Conservation (phyloP, 371 early-diverging fungal species). For the Polyrhizophydium stewartii region DNA sequence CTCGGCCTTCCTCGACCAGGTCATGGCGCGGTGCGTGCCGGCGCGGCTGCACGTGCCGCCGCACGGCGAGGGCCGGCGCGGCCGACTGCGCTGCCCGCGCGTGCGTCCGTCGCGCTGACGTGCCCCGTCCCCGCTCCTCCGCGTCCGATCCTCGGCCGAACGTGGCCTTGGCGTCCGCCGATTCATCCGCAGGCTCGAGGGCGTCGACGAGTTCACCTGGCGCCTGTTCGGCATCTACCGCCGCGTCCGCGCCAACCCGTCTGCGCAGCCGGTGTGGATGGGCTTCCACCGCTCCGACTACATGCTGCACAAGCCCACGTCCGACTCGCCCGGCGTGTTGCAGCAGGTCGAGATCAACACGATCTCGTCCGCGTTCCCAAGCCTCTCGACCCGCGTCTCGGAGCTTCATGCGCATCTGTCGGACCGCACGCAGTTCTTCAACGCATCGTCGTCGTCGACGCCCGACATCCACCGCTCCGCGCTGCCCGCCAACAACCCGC, state of each 20-base stretch:
- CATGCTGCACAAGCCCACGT: slow-evolving; percentile 58
- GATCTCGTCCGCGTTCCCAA: slow-evolving; percentile 86
- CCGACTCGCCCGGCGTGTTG: slow-evolving; percentile 36
- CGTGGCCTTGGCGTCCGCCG: not conserved
- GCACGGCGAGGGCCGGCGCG: too few species aligned
- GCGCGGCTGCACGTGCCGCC: not conserved
- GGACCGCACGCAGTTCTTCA: slow-evolving; percentile 21
- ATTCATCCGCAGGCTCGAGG: slow-evolving; percentile 50
- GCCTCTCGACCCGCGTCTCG: slow-evolving; percentile 71
- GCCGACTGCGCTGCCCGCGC: not conserved
- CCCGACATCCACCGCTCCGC: slow-evolving; percentile 13
- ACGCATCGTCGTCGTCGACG: slow-evolving; percentile 10
- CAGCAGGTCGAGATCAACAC: slow-evolving; percentile 98
- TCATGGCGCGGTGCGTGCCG: slow-evolving; percentile 62
- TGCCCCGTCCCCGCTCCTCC: not conserved
- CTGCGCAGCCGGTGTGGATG: slow-evolving; percentile 65
- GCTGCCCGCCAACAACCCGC: slow-evolving; percentile 69
- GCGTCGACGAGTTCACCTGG: slow-evolving; percentile 80
- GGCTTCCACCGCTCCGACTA: slow-evolving; percentile 94
- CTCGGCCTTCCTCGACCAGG: slow-evolving; percentile 63
- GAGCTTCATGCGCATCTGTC: slow-evolving; percentile 70
- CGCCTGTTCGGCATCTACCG: slow-evolving; percentile 76
- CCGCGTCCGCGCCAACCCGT: slow-evolving; percentile 53
- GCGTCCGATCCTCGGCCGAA: not conserved
- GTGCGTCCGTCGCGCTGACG: not conserved